phyloP scores from a whole-genome alignment of 352 stramenopile species.

The Phytophthora tentaculata region DNA sequence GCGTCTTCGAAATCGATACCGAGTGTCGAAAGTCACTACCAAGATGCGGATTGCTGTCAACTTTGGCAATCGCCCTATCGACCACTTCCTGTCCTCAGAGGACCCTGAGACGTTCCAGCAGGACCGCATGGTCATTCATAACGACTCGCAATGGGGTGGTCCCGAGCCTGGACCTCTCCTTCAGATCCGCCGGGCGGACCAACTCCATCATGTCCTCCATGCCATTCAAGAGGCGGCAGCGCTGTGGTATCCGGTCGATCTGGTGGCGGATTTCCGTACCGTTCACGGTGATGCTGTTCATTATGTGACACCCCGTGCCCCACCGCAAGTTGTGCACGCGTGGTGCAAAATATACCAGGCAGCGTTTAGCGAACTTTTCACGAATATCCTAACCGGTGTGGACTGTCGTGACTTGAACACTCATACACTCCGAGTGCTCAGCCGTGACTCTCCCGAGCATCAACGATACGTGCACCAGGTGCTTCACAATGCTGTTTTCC shows the following conservation, averaged over 20 bases:
- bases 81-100: conserved; percentile 24
- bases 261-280: not conserved
- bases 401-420: not conserved
- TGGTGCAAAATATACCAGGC: not conserved
- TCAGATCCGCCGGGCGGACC: conserved; percentile 9
- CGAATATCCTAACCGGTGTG: not conserved
- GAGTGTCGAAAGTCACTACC: conserved; percentile 14
- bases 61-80: conserved; percentile 1
- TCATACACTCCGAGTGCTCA: not conserved
- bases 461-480: not conserved
- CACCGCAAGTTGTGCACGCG: not conserved
- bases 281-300: not conserved
- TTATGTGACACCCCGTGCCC: not conserved
- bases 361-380: not conserved
- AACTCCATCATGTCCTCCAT: not conserved
- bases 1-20: conserved; percentile 3
- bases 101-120: not conserved
- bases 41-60: conserved; percentile 23
- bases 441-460: not conserved
- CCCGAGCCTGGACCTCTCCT: not conserved
- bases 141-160: conserved; percentile 6
- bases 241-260: not conserved
- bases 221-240: not conserved
- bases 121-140: conserved; percentile 8
- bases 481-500: not conserved